Conservation (phyloP, 2,329 filamentous ascomycete species). For the Magnaporthales sp. region DNA sequence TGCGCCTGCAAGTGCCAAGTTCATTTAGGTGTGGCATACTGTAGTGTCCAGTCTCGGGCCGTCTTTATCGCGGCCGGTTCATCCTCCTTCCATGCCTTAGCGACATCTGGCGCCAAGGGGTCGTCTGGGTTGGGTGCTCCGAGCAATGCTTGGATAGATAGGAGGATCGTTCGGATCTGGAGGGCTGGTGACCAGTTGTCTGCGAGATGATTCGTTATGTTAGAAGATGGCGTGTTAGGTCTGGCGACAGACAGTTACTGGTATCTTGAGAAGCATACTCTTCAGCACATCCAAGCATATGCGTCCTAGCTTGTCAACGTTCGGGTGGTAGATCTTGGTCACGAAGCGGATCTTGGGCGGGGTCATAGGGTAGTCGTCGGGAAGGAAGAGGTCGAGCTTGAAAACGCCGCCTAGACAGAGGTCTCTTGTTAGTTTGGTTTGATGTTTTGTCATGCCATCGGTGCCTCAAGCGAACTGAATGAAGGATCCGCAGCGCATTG, state of each 20-base stretch:
- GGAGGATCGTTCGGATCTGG: constrained; percentile 95
- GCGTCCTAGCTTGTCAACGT: constrained; percentile 93
- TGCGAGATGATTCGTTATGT: constrained; percentile 24
- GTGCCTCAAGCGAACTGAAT: neutral
- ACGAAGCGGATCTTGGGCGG: constrained; percentile 97
- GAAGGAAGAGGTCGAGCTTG: constrained; percentile 93
- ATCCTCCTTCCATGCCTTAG: constrained; percentile 96
- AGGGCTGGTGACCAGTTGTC: constrained; percentile 98
- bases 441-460: neutral
- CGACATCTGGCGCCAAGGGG: constrained; percentile 94
- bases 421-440: neutral
- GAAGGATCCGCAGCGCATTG: neutral
- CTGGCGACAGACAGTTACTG: neutral
- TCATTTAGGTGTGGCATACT: constrained; percentile 56
- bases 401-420: constrained; percentile 62
- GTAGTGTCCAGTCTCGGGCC: constrained; percentile 83
- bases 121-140: constrained; percentile 97
- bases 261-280: constrained; percentile 43
- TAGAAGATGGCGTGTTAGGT: neutral
- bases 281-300: constrained; percentile 97
- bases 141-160: constrained; percentile 93
- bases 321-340: constrained; percentile 98
- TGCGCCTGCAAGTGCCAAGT: neutral
- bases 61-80: constrained; percentile 88
- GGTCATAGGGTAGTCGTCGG: constrained; percentile 98